Percentiles rank a stretch among this genome's conserved stretches.
These are phyloP conservation scores for Musa troglodytarum DNA, from an alignment of 176 grass and related monocot genomes.

Conservation along the genomic window DNA sequence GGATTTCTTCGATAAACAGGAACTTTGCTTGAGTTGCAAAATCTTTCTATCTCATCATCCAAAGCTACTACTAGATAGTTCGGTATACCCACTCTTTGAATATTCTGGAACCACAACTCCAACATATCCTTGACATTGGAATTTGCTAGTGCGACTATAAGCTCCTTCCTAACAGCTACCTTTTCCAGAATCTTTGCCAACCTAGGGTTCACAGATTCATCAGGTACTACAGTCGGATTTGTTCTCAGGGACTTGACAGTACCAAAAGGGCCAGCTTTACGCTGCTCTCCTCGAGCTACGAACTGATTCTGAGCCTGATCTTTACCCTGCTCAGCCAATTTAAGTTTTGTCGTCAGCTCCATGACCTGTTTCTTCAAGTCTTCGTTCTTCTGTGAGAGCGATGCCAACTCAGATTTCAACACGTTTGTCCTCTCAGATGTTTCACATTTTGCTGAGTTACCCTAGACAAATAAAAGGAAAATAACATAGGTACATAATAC, in stretches of 20 bases:
- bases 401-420: conserved; percentile 48
- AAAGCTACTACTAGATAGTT: conserved; percentile 94
- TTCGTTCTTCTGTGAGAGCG: conserved; percentile 54
- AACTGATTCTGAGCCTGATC: conserved; percentile 18
- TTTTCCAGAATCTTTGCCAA: conserved; percentile 62
- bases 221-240: conserved; percentile 71
- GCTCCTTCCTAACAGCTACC: conserved; percentile 72
- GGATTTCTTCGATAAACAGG: conserved; percentile 81
- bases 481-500: background rate
- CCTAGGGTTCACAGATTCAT: conserved; percentile 68
- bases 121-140: conserved; percentile 87
- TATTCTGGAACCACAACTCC: conserved; percentile 83
- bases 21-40: conserved; percentile 62
- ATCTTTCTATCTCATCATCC: conserved; percentile 61
- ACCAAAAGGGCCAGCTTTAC: conserved; percentile 69
- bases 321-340: conserved; percentile 55
- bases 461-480: conserved; percentile 32
- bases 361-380: conserved; percentile 68
- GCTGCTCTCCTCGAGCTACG: conserved; percentile 6
- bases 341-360: conserved; percentile 61
- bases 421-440: conserved; percentile 31
- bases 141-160: conserved; percentile 88
- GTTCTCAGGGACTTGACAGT: conserved; percentile 86
- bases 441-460: conserved; percentile 51
- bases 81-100: conserved; percentile 75